Percentiles rank a stretch among this genome's conserved stretches.
Evolutionary conservation across 2,329 filamentous ascomycete genomes (phyloP).

Genomic region (Diplodia mutila): DNA sequence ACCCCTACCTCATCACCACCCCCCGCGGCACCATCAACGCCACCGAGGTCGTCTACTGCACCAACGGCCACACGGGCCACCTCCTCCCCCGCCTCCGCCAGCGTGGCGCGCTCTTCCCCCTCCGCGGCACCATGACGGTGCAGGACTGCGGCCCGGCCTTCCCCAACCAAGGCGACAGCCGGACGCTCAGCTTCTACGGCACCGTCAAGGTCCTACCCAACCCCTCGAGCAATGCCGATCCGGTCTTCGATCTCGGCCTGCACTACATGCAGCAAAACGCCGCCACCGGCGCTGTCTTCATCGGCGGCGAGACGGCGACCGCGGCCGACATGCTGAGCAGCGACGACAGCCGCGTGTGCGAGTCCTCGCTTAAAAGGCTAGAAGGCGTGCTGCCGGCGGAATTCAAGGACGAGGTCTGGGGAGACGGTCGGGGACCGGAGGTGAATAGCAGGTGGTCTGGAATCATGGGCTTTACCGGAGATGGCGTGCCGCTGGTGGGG

Average conservation of each 20-base stretch:
- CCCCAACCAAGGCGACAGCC: conserved; percentile 37
- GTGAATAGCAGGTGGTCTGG: conserved; percentile 56
- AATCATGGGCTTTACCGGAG: conserved; percentile 53
- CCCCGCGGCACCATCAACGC: conserved; percentile 50
- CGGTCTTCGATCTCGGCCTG: conserved; percentile 18
- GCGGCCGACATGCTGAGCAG: conserved; percentile 28
- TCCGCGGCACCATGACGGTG: conserved; percentile 55
- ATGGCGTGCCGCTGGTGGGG: conserved; percentile 57
- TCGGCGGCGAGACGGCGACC: conserved; percentile 28
- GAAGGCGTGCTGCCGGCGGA: conserved; percentile 28
- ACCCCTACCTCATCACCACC: conserved; percentile 46
- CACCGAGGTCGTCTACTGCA: conserved; percentile 61
- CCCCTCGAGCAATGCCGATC: too few species aligned
- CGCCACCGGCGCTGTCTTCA: conserved; percentile 29
- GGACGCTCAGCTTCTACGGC: conserved; percentile 55
- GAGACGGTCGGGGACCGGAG: conserved; percentile 25
- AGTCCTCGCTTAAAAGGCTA: conserved; percentile 23
- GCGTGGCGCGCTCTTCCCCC: conserved; percentile 48
- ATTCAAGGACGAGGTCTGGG: conserved; percentile 27
- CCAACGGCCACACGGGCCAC: conserved; percentile 58
- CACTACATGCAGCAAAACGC: conserved; percentile 26
- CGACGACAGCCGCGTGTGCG: conserved; percentile 25
- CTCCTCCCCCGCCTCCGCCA: conserved; percentile 54
- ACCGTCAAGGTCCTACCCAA: conserved; percentile 19
- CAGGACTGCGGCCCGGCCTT: conserved; percentile 49